phyloP scores from a whole-genome alignment of 257 asterid genomes.

The Scutellaria minor region DNA sequence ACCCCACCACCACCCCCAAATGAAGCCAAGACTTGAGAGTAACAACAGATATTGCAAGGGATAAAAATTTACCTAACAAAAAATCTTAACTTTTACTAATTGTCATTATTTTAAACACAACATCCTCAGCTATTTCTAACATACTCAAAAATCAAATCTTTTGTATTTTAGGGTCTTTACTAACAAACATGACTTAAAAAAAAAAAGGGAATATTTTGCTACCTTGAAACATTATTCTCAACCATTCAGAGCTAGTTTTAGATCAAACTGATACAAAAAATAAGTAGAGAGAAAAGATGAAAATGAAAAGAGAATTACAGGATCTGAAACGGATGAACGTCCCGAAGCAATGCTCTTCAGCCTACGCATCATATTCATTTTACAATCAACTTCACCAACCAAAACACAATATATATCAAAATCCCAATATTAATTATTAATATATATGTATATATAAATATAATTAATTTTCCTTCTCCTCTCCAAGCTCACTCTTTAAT shows the following conservation, averaged over 20 bases:
- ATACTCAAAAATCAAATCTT: slow-evolving; percentile 6
- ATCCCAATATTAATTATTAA: slow-evolving; percentile 20
- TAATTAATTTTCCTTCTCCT: neutral
- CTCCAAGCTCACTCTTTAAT: slow-evolving; percentile 26
- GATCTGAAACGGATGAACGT: slow-evolving; percentile 92
- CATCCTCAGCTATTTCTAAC: neutral
- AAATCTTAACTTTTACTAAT: neutral
- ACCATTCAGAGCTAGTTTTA: slow-evolving; percentile 20
- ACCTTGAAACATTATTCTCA: neutral
- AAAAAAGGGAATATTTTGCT: no score
- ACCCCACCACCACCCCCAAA: neutral
- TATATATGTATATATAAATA: neutral
- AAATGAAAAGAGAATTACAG: slow-evolving; percentile 56
- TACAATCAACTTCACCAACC: slow-evolving; percentile 26
- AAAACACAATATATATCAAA: slow-evolving; percentile 28
- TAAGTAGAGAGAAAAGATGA: neutral
- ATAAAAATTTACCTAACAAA: neutral
- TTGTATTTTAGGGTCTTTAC: neutral
- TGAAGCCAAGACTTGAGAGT: neutral
- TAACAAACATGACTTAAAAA: neutral
- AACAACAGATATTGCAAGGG: neutral
- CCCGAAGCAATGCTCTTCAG: slow-evolving; percentile 98
- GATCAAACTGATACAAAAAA: slow-evolving; percentile 8
- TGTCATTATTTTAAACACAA: neutral
- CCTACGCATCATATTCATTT: slow-evolving; percentile 95